These are phyloP conservation scores for Drechslera avenae DNA, from an alignment of 2,329 filamentous ascomycete species.

Conservation along the genomic window DNA sequence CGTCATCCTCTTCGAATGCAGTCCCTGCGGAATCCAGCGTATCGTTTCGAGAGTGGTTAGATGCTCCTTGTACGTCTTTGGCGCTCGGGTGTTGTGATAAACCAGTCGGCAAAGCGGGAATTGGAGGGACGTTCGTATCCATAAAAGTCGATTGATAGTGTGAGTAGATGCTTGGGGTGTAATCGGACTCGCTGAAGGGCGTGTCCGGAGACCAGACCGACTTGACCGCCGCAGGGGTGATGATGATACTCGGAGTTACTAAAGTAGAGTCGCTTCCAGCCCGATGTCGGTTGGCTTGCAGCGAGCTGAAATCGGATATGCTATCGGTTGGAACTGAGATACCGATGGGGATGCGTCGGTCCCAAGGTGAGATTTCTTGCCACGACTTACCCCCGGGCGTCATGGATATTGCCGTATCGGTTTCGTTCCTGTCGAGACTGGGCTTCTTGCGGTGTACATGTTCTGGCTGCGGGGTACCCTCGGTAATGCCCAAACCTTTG, in stretches of 20 bases:
- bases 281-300: constrained; percentile 40
- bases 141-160: constrained; percentile 53
- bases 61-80: background rate
- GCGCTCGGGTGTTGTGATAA: constrained; percentile 18
- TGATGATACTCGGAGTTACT: constrained; percentile 58
- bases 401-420: constrained; percentile 38
- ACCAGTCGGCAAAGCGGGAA: constrained; percentile 41
- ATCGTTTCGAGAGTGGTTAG: constrained; percentile 34
- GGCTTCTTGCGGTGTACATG: constrained; percentile 18
- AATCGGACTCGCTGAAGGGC: constrained; percentile 62
- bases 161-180: constrained; percentile 67
- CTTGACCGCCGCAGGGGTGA: constrained; percentile 58
- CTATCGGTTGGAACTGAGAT: constrained; percentile 66
- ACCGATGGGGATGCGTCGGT: constrained; percentile 75
- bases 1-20: constrained; percentile 56
- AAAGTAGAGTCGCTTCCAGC: constrained; percentile 46
- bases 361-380: constrained; percentile 67
- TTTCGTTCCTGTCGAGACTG: constrained; percentile 28
- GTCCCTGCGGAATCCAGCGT: constrained; percentile 46
- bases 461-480: constrained; percentile 41
- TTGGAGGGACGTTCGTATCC: constrained; percentile 58
- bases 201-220: constrained; percentile 65
- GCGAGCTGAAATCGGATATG: constrained; percentile 49
- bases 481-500: constrained; percentile 44
- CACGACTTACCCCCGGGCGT: constrained; percentile 38